Evolutionary conservation across 106 monocot genomes (phyloP), one percentile per base, ranked within the genome.

Genomic region (Acorus calamus): DNA sequence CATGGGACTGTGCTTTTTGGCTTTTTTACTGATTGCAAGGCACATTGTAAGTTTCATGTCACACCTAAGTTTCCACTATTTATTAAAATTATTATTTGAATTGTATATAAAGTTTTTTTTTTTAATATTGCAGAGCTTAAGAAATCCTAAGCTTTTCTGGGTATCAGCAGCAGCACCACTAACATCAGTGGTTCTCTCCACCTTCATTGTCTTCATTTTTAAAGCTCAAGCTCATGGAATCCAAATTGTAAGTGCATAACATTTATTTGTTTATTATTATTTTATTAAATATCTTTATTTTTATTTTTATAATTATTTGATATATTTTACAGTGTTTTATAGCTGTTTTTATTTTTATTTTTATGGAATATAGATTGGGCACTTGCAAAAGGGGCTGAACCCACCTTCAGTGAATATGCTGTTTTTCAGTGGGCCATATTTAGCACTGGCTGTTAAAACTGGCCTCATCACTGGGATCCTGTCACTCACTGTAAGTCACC

Each of bases 121-220:
- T 0, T 28, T 28, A 28, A 28, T 59, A 7, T 10, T 78, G 56
- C 86, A 93, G 93, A 79, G 89, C 71, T 13, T 73, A 60, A 80
- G 75, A 62, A 83, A 69, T 59, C 86, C 93, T 48, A 93, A 89
- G 56, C 74, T 89, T 4, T 89, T 93, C 73, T 93, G 93, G 93
- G 80, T 93, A 14, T 89, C 93, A 62, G 93, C 93, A 77, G 89
- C 83, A 46, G 86, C 93, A 13, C 93, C 93, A 49, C 66, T 93
- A 43, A 57, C 83, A 11, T 93, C 88, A 10, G 89, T 93, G 44
- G 79, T 93, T 44, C 62, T 93, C 63, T 93, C 93, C 50, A 93
- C 93, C 54, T 12, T 83, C 57, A 47, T 93, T 41, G 76, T 74
- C 13, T 86, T 81, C 53, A 61, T 56, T 45, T 73, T 86, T 65